Evolutionary conservation across 2,329 filamentous ascomycete genomes (phyloP).

Genomic region (Penicillium sp.): DNA sequence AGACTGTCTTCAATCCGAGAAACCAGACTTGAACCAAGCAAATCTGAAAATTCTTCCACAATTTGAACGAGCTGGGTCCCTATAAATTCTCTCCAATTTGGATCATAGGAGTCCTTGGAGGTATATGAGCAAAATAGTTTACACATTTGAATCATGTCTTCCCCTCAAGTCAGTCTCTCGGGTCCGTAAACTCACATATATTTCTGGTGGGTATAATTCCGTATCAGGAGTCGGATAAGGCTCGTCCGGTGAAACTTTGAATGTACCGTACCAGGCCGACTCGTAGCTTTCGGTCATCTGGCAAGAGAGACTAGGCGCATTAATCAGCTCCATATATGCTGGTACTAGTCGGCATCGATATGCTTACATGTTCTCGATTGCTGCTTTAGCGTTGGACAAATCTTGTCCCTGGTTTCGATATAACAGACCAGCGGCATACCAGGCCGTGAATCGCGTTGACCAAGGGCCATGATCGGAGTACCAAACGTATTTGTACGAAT

Average conservation of each 20-base stretch:
- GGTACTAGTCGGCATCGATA: no score
- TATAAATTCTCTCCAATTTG: conserved; percentile 68
- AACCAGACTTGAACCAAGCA: conserved; percentile 28
- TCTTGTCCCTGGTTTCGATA: conserved; percentile 59
- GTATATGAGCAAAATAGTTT: no score
- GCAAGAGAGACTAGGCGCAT: conserved; percentile 6
- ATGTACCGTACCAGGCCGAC: conserved; percentile 53
- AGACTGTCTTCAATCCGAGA: conserved; percentile 43
- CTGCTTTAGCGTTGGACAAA: conserved; percentile 55
- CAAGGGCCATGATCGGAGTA: conserved; percentile 59
- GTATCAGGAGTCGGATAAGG: conserved; percentile 56
- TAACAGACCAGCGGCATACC: conserved; percentile 64
- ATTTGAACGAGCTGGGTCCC: conserved; percentile 63
- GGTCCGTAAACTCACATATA: conserved; percentile 23
- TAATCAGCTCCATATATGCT: conserved; percentile 33
- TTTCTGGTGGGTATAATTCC: conserved; percentile 49
- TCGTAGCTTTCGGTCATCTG: conserved; percentile 17
- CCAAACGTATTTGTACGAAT: conserved; percentile 54
- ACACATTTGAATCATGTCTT: no score
- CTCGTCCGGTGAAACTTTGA: conserved; percentile 50
- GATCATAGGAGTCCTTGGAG: conserved; percentile 63
- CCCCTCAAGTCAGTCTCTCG: no score
- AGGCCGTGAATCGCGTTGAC: conserved; percentile 61
- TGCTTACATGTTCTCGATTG: conserved; percentile 60
- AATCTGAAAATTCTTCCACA: conserved; percentile 58